Conservation (phyloP, 2,329 filamentous ascomycete genomes). For the Chalaropsis ovoidea region DNA sequence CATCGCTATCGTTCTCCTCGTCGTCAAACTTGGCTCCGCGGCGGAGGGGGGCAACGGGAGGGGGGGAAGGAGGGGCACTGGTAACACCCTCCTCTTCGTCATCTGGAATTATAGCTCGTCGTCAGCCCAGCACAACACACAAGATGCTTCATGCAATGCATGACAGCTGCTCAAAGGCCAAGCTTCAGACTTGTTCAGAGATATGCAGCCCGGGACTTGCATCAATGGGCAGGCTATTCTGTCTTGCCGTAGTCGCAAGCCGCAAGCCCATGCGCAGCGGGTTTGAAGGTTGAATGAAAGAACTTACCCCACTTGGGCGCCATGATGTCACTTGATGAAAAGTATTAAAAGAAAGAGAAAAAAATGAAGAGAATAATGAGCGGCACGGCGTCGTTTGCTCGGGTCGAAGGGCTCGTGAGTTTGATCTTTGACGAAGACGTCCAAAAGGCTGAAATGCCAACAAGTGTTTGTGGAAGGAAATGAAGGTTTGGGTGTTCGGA, state of each 20-base stretch:
- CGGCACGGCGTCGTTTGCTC: neutral
- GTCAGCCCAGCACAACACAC: neutral
- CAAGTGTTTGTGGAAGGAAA: neutral
- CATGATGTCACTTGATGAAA: constrained; percentile 33
- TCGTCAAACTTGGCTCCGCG: constrained; percentile 67
- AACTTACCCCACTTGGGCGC: constrained; percentile 39
- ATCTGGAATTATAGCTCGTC: constrained; percentile 29
- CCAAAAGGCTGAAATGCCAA: neutral
- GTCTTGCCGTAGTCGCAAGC: constrained; percentile 12
- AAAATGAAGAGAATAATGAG: neutral
- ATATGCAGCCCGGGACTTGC: neutral
- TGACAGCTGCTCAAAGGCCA: neutral
- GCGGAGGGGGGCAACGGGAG: constrained; percentile 32
- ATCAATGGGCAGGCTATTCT: neutral
- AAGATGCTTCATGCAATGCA: neutral
- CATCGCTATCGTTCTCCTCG: constrained; percentile 71
- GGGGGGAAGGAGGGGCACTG: constrained; percentile 32
- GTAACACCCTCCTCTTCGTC: constrained; percentile 35
- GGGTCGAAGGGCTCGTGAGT: neutral
- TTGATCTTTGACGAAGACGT: neutral
- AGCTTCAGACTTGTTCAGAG: neutral
- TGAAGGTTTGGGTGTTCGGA: neutral
- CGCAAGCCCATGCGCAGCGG: constrained; percentile 19
- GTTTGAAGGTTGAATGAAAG: constrained; percentile 13
- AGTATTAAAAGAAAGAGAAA: neutral